Percentiles rank a stretch among this genome's conserved stretches.
phyloP scores from a whole-genome alignment of 257 asterid species.

The Buddleja alternifolia region DNA sequence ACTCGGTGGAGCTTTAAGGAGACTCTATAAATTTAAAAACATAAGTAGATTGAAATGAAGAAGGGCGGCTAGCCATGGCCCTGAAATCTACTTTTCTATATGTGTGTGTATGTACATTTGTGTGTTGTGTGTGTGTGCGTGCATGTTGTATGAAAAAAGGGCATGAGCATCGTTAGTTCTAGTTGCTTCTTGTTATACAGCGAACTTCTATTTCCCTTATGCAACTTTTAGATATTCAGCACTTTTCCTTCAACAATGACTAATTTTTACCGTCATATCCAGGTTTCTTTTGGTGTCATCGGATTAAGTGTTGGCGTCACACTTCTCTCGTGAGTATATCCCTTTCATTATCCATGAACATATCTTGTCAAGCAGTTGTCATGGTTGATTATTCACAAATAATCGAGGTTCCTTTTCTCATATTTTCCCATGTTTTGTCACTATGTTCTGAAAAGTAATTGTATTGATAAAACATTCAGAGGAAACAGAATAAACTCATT shows the following conservation, averaged over 20 bases:
- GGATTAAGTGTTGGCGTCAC: constrained; percentile 80
- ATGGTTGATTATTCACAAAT: constrained; percentile 1
- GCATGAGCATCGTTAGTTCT: background rate
- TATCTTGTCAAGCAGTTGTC: background rate
- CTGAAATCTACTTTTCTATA: no score
- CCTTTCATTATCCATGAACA: background rate
- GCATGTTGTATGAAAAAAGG: no score
- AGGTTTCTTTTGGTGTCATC: constrained; percentile 93
- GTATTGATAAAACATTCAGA: background rate
- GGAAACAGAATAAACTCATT: no score
- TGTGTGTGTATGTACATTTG: no score
- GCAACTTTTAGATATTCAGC: background rate
- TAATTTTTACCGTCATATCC: constrained; percentile 29
- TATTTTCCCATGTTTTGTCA: constrained; percentile 14
- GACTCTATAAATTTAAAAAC: no score
- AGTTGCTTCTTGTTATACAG: constrained; percentile 1
- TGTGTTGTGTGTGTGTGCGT: no score
- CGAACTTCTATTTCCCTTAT: background rate
- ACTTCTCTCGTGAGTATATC: constrained; percentile 87
- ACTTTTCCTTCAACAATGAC: constrained; percentile 22
- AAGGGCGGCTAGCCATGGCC: no score
- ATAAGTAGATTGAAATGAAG: no score
- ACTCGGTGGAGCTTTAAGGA: no score
- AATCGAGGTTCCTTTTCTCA: background rate
- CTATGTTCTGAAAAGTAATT: background rate